Conservation (phyloP, 441 rosid genomes). For the Gossypium gossypioides region DNA sequence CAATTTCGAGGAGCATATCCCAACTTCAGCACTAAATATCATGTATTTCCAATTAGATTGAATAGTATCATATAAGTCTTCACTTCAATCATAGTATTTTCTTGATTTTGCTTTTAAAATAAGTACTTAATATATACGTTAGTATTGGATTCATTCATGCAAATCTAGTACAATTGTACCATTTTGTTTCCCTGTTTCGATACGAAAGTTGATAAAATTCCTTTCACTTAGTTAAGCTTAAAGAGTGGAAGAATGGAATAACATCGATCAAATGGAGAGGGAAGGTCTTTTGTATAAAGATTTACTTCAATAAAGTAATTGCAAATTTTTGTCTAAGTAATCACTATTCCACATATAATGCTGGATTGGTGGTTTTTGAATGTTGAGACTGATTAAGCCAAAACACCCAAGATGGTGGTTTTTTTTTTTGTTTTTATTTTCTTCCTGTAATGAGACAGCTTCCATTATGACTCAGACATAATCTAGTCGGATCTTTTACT, state of each 20-base stretch:
- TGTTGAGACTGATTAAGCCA: neutral
- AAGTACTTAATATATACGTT: neutral
- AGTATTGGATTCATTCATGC: neutral
- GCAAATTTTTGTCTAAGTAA: neutral
- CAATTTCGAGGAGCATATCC: conserved; percentile 24
- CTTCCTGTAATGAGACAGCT: neutral
- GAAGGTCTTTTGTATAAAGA: no score
- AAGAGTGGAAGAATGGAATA: no score
- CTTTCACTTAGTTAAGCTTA: neutral
- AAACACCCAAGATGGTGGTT: neutral
- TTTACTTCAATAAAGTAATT: no score
- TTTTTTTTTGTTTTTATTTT: neutral
- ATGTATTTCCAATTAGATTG: conserved; percentile 48
- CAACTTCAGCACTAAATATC: conserved; percentile 55
- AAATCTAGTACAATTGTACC: neutral
- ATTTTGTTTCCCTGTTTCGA: neutral
- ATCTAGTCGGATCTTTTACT: neutral
- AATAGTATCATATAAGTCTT: neutral
- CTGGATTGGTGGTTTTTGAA: neutral
- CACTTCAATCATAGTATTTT: neutral
- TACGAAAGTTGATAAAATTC: neutral
- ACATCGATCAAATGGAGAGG: no score
- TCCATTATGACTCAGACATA: neutral
- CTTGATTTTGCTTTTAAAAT: neutral
- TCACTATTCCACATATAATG: no score